These are phyloP conservation scores for Salvia sclarea DNA, from an alignment of 305 asterid species.

Conservation along the genomic window DNA sequence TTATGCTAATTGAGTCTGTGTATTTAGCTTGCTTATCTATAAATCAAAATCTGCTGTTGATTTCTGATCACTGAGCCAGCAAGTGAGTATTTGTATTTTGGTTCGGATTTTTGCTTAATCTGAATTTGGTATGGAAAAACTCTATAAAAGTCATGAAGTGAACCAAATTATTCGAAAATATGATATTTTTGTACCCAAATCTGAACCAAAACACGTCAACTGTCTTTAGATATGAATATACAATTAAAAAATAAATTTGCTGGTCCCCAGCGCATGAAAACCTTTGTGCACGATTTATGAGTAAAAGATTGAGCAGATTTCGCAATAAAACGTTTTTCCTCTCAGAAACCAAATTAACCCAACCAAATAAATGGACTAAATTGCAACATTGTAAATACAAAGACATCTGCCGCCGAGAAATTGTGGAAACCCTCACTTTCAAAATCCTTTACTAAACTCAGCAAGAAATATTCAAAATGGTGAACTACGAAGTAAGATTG, in stretches of 20 bases:
- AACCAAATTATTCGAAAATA: too few species aligned
- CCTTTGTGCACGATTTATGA: background rate
- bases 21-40: background rate
- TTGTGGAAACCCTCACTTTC: constrained; percentile 11
- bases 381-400: background rate
- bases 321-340: background rate
- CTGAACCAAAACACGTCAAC: background rate
- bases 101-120: too few species aligned
- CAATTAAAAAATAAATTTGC: too few species aligned
- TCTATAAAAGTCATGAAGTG: too few species aligned
- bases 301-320: background rate
- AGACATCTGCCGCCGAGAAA: background rate
- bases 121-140: too few species aligned
- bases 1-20: background rate
- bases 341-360: background rate
- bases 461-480: background rate
- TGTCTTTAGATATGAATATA: background rate
- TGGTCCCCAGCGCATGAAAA: background rate
- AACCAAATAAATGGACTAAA: background rate
- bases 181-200: too few species aligned
- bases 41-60: too few species aligned
- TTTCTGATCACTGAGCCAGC: too few species aligned
- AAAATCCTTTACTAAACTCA: background rate
- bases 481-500: background rate
- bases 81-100: too few species aligned